Conservation (phyloP, 169 alveolate species). For the Eimeria praecox region DNA sequence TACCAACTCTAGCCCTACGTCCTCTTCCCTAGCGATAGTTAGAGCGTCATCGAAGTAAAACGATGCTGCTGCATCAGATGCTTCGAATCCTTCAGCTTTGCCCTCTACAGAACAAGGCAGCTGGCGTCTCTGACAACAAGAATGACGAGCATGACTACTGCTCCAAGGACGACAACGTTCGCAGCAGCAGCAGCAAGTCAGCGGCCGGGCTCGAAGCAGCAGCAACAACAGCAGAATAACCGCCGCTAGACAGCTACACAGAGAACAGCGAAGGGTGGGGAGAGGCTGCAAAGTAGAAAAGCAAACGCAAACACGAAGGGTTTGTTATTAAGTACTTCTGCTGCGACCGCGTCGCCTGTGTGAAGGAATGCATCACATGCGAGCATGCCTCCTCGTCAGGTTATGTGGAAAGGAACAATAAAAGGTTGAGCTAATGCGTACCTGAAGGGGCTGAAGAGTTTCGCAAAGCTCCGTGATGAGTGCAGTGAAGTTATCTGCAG, state of each 20-base stretch:
- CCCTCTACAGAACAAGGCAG: constrained; percentile 14
- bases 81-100: constrained; percentile 42
- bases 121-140: constrained; percentile 61
- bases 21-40: constrained; percentile 66
- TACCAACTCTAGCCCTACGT: constrained; percentile 65
- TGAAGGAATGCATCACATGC: not conserved
- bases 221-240: constrained; percentile 41
- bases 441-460: constrained; percentile 76
- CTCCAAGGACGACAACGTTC: constrained; percentile 75
- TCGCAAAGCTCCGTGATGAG: constrained; percentile 69
- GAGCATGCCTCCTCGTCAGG: not conserved
- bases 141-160: constrained; percentile 64
- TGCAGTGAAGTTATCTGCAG: constrained; percentile 32
- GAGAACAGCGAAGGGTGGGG: constrained; percentile 70
- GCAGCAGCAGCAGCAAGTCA: constrained; percentile 78
- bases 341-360: not conserved
- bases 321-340: not conserved
- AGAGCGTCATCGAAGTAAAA: constrained; percentile 70
- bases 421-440: not conserved
- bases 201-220: constrained; percentile 72
- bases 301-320: not conserved
- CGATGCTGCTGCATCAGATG: constrained; percentile 63
- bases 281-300: constrained; percentile 46
- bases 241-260: constrained; percentile 74
- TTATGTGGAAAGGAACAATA: not conserved